phyloP scores from a whole-genome alignment of 2,329 filamentous ascomycete species.

The Neonectria magnoliae region DNA sequence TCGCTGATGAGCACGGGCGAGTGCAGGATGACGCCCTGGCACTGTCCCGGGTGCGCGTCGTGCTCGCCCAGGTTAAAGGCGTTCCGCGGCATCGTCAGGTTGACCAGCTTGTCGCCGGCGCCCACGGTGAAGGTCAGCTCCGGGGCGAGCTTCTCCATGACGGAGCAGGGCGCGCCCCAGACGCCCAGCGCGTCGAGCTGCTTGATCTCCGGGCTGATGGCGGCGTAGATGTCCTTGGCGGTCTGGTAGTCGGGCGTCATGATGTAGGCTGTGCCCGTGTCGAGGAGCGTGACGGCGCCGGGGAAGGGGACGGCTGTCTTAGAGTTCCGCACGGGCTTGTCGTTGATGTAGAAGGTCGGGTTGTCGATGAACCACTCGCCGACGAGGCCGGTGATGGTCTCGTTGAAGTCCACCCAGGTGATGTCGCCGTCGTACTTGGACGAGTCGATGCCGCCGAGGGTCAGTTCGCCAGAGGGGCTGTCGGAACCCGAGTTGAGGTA shows the following conservation, averaged over 20 bases:
- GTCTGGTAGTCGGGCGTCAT: conserved; percentile 44
- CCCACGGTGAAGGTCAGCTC: conserved; percentile 47
- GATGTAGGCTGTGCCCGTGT: conserved; percentile 47
- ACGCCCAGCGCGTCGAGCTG: conserved; percentile 44
- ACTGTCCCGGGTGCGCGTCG: conserved; percentile 33
- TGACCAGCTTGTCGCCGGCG: conserved; percentile 29
- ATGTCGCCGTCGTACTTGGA: conserved; percentile 44
- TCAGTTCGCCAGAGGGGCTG: conserved; percentile 41
- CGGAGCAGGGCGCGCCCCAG: conserved; percentile 48
- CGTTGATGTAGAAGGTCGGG: conserved; percentile 40
- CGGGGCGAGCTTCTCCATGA: conserved; percentile 40
- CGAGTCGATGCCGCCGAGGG: conserved; percentile 47
- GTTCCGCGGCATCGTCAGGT: conserved; percentile 43
- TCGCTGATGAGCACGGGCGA: conserved; percentile 29
- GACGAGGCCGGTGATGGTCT: conserved; percentile 22
- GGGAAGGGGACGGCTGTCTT: conserved; percentile 26
- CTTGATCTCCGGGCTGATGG: conserved; percentile 44
- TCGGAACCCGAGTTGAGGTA: conserved; percentile 36
- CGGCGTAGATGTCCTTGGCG: conserved; percentile 43
- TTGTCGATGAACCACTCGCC: conserved; percentile 42
- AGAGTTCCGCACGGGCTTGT: conserved; percentile 24
- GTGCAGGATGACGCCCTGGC: conserved; percentile 46
- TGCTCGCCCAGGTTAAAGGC: conserved; percentile 49
- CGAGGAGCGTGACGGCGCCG: conserved; percentile 41
- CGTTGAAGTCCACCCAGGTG: conserved; percentile 37